Base-by-base conservation (phyloP, 768 basidiomycete species). In the Lentinula aciculospora region DNA sequence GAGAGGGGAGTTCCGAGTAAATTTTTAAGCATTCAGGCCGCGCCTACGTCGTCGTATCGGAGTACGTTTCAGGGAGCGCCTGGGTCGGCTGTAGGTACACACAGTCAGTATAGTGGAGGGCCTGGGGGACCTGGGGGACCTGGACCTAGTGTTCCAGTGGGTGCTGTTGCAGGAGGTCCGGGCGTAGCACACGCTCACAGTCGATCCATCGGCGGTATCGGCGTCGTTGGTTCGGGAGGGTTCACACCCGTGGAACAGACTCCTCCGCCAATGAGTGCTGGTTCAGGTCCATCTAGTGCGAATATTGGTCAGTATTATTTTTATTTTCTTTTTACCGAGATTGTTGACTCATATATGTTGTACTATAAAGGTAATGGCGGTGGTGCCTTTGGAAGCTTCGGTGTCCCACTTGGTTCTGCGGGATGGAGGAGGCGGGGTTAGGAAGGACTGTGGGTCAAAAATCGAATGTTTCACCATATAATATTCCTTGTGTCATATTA, bases 21-120 rank as follows among this genome's bases (percentile, higher is more conserved):
- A 67, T 94, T 92, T 73, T 72, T 94, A 27, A 81, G 86, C 8
- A 91, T 94, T 59, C 87, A 89, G 67, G 72, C 88, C 0, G 72
- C 86, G 48, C 89, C 90, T 2, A 67, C 73, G 28, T 82, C 87
- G 1, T 81, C 83, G 0, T 90, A 81, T 74, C 82, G 89, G 39
- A 74, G 87, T 0, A 79, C 81, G 10, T 90, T 91, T 74, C 81
- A 81, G 59, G 42, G 66, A 9, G 57, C 57, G 37, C 65, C 60
- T n/a, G 51, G 44, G 6, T 59, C 63, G 2, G 36, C 61, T 70
- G 46, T 62, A 60, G 60, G 64, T 58, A 57, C 72, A 68, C 62
- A 65, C 7, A 63, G 59, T 9, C 63, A 68, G 7, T 61, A 67
- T 10, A 7, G 9, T 34, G 32, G 32, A 13, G 32, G n/a, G n/a